phyloP scores from a whole-genome alignment of 208 protist genomes.

The Crithidia fasciculata region DNA sequence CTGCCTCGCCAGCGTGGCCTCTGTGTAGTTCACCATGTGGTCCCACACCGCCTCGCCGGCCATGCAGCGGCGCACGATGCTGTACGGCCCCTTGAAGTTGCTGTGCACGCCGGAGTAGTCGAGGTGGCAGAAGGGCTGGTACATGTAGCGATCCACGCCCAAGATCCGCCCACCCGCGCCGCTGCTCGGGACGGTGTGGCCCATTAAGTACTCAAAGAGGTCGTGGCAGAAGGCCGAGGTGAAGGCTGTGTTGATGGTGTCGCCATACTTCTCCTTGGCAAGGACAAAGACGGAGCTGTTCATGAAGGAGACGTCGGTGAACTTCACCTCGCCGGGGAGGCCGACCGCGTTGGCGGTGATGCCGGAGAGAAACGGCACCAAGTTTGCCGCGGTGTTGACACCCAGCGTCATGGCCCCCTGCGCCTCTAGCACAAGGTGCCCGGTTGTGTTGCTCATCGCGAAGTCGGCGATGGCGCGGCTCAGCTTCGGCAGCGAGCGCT shows the following conservation, averaged over 20 bases:
- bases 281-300: slow-evolving; percentile 36
- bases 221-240: slow-evolving; percentile 55
- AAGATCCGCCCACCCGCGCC: slow-evolving; percentile 36
- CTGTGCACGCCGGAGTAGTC: slow-evolving; percentile 49
- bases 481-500: slow-evolving; percentile 61
- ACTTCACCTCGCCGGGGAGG: neutral
- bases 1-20: slow-evolving; percentile 37
- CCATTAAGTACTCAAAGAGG: slow-evolving; percentile 36
- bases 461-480: slow-evolving; percentile 51
- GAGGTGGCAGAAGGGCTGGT: slow-evolving; percentile 63
- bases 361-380: slow-evolving; percentile 37
- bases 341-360: slow-evolving; percentile 8
- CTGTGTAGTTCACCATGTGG: slow-evolving; percentile 63
- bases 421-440: slow-evolving; percentile 49
- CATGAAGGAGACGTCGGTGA: slow-evolving; percentile 12
- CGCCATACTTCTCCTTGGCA: slow-evolving; percentile 56
- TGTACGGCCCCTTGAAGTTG: slow-evolving; percentile 68
- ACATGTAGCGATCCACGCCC: slow-evolving; percentile 57
- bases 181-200: slow-evolving; percentile 10
- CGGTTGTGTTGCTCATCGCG: slow-evolving; percentile 1
- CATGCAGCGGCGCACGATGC: slow-evolving; percentile 67
- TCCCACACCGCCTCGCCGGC: slow-evolving; percentile 54
- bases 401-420: slow-evolving; percentile 51
- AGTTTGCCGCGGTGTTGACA: slow-evolving; percentile 45
- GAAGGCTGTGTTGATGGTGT: slow-evolving; percentile 39